phyloP scores from a whole-genome alignment of 495 filamentous ascomycete genomes.

The Eremomyces bilateralis region DNA sequence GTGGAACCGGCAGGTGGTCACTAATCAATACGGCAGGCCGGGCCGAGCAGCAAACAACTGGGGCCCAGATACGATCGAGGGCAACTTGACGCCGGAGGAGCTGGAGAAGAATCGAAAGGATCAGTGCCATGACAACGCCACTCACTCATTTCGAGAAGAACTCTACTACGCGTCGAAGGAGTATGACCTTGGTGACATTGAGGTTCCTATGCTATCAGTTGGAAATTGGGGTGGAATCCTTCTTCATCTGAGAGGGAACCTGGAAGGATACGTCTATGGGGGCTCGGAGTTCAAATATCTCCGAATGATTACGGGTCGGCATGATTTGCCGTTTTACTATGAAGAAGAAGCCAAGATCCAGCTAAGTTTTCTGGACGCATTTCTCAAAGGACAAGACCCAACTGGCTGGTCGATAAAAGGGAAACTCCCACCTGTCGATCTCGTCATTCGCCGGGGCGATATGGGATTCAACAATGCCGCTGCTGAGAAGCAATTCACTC shows the following conservation, averaged over 20 bases:
- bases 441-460: slow-evolving; percentile 38
- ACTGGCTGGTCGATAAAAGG: slow-evolving; percentile 33
- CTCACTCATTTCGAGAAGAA: slow-evolving; percentile 33
- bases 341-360: slow-evolving; percentile 40
- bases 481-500: slow-evolving; percentile 27
- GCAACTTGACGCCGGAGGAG: slow-evolving; percentile 30
- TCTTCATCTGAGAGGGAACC: slow-evolving; percentile 40
- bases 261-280: slow-evolving; percentile 36
- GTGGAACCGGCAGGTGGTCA: slow-evolving; percentile 41
- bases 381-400: slow-evolving; percentile 39
- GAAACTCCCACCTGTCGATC: slow-evolving; percentile 30
- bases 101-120: slow-evolving; percentile 29
- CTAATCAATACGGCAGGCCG: slow-evolving; percentile 38
- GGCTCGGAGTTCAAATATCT: slow-evolving; percentile 41
- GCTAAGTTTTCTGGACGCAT: slow-evolving; percentile 41
- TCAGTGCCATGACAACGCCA: slow-evolving; percentile 35
- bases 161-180: slow-evolving; percentile 38
- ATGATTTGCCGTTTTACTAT: slow-evolving; percentile 54
- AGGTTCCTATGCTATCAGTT: slow-evolving; percentile 37
- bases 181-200: slow-evolving; percentile 36
- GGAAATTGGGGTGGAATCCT: slow-evolving; percentile 47
- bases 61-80: slow-evolving; percentile 36
- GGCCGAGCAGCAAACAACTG: slow-evolving; percentile 21
- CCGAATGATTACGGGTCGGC: slow-evolving; percentile 43
- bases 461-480: slow-evolving; percentile 38